Conservation (phyloP, 2,329 filamentous ascomycete species). For the Xylariaceae sp. region DNA sequence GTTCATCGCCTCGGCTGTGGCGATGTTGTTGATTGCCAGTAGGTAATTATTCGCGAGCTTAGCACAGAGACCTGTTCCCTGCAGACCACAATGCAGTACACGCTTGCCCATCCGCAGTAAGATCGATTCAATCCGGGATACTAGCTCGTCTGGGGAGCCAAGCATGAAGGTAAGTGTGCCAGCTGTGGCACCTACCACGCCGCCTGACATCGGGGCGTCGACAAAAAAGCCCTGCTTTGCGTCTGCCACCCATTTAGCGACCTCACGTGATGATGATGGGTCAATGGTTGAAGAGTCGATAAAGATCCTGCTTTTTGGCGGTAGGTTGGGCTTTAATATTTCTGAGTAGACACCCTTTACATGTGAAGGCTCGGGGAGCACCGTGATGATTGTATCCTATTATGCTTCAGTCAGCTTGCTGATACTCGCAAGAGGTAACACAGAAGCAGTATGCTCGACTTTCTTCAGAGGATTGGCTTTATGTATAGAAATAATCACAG, state of each 20-base stretch:
- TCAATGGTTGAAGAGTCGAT: conserved; percentile 98
- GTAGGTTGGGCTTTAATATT: conserved; percentile 66
- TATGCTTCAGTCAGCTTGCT: conserved; percentile 25
- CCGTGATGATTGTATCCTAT: conserved; percentile 85
- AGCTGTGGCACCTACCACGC: conserved; percentile 86
- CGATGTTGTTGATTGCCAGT: conserved; percentile 88
- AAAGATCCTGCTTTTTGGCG: conserved; percentile 72
- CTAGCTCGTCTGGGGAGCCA: conserved; percentile 66
- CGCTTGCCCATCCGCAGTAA: conserved; percentile 84
- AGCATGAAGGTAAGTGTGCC: conserved; percentile 97
- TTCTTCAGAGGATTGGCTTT: conserved; percentile 78
- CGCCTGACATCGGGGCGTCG: conserved; percentile 96
- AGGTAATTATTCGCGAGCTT: conserved; percentile 99
- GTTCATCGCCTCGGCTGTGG: conserved; percentile 70
- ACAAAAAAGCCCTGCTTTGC: conserved; percentile 78
- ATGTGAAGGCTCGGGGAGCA: conserved; percentile 86
- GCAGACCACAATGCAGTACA: conserved; percentile 82
- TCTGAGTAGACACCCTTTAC: conserved; percentile 81
- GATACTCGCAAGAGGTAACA: neutral
- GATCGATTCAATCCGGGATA: conserved; percentile 70
- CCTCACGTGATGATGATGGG: conserved; percentile 78
- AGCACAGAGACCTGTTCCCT: conserved; percentile 84
- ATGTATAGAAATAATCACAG: conserved; percentile 65
- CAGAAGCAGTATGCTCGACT: conserved; percentile 17
- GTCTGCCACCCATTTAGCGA: conserved; percentile 71